Evolutionary conservation across 148 eudicot species (phyloP).

Genomic region (Vaccinium corymbosum): DNA sequence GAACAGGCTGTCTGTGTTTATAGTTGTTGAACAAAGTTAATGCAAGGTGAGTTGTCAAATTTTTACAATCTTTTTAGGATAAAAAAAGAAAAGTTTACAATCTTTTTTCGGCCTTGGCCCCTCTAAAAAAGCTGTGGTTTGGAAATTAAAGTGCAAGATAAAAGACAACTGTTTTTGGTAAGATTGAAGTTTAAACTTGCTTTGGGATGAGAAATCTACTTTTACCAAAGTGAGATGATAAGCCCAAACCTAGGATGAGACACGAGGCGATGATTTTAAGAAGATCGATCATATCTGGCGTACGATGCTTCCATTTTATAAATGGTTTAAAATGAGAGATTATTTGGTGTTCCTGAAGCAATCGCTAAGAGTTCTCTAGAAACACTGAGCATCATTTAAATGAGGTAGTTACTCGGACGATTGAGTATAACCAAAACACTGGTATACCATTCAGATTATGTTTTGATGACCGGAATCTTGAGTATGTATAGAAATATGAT

Average conservation of each 20-base stretch:
- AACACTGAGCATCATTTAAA: too few relatives aligned
- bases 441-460: too few relatives aligned
- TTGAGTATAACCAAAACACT: too few relatives aligned
- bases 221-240: neutral
- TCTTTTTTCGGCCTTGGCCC: neutral
- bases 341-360: too few relatives aligned
- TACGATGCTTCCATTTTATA: neutral
- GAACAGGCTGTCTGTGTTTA: neutral
- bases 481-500: too few relatives aligned
- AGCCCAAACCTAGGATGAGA: neutral
- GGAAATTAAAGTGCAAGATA: neutral
- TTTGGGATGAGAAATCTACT: neutral
- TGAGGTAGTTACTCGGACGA: too few relatives aligned
- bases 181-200: neutral
- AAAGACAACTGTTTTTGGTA: neutral
- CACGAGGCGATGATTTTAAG: neutral
- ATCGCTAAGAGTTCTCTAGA: too few relatives aligned
- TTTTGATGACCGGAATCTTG: too few relatives aligned
- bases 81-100: neutral
- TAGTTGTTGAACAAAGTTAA: neutral
- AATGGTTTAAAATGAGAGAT: too few relatives aligned
- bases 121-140: constrained; percentile 6
- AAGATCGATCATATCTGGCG: neutral
- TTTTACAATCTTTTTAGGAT: neutral
- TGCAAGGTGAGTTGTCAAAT: neutral